A percentile compares a stretch with the other conserved stretches of the same genome.
Evolutionary conservation across 2,329 filamentous ascomycete species (phyloP).

Genomic region (Beauveria bassiana): DNA sequence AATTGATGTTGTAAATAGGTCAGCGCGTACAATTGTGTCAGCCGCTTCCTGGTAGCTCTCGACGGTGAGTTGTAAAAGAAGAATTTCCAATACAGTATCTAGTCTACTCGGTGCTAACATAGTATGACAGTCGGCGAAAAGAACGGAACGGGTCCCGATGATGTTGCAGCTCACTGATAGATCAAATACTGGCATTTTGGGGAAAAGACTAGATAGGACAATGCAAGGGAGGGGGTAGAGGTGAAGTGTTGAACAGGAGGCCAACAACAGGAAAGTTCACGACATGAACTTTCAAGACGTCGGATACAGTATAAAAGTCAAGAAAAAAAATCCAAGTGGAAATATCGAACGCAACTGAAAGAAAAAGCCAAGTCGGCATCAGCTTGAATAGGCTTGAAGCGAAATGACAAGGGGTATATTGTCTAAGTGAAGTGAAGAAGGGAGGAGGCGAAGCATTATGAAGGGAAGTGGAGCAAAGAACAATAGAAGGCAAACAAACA

Average conservation of each 20-base stretch:
- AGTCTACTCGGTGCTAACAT: not conserved
- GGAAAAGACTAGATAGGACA: not conserved
- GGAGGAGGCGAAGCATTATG: constrained; percentile 12
- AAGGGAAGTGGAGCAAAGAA: not conserved
- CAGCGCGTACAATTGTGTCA: constrained; percentile 79
- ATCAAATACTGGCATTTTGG: constrained; percentile 4
- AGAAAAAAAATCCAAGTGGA: constrained; percentile 4
- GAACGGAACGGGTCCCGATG: constrained; percentile 44
- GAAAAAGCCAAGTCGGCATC: not conserved
- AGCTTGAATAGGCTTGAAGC: constrained; percentile 1
- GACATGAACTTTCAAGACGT: not conserved
- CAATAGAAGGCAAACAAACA: not conserved
- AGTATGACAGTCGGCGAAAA: constrained; percentile 45
- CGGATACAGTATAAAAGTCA: not conserved
- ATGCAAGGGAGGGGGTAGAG: not conserved
- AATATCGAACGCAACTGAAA: not conserved
- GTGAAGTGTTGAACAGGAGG: not conserved
- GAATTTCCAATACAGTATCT: not conserved
- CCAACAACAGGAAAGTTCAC: not conserved
- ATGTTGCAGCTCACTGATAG: constrained; percentile 25
- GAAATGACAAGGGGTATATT: constrained; percentile 32
- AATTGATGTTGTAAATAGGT: constrained; percentile 28
- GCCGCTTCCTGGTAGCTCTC: constrained; percentile 72
- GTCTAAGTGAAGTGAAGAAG: constrained; percentile 18
- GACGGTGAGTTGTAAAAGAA: constrained; percentile 48